phyloP scores from a whole-genome alignment of 2,329 filamentous ascomycete species.

The Pseudogymnoascus sp. region DNA sequence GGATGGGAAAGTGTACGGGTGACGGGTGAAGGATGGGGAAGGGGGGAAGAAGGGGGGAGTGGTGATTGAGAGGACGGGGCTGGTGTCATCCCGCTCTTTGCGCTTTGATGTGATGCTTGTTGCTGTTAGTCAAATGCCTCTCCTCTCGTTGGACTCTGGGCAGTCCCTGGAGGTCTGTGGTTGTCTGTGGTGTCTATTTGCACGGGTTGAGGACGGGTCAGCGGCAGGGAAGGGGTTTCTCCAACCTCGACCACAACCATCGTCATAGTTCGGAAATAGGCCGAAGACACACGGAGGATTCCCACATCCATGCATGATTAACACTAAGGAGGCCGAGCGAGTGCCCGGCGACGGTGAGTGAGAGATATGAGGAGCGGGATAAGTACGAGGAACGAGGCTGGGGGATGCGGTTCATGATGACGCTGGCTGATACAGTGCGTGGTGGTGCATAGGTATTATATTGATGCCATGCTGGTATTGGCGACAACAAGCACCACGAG shows the following conservation, averaged over 20 bases:
- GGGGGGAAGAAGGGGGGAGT: neutral
- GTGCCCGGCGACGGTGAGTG: neutral
- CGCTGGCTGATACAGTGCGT: neutral
- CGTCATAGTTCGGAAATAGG: slow-evolving; percentile 1
- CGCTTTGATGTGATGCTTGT: neutral
- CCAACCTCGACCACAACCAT: neutral
- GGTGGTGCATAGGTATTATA: neutral
- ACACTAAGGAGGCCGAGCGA: neutral
- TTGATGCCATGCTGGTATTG: neutral
- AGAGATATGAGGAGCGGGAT: neutral
- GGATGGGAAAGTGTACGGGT: neutral
- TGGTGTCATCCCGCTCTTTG: neutral
- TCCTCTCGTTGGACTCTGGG: neutral
- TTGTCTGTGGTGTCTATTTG: neutral
- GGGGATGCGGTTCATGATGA: neutral
- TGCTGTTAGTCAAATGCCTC: neutral
- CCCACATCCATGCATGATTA: neutral
- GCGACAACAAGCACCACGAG: neutral
- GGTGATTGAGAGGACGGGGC: neutral
- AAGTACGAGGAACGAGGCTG: neutral
- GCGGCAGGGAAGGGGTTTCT: neutral
- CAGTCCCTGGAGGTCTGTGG: neutral
- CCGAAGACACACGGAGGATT: neutral
- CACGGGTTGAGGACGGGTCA: neutral
- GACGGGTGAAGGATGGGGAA: neutral